phyloP scores from a whole-genome alignment of 192 early-diverging fungal genomes.

The Mortierella hygrophila region DNA sequence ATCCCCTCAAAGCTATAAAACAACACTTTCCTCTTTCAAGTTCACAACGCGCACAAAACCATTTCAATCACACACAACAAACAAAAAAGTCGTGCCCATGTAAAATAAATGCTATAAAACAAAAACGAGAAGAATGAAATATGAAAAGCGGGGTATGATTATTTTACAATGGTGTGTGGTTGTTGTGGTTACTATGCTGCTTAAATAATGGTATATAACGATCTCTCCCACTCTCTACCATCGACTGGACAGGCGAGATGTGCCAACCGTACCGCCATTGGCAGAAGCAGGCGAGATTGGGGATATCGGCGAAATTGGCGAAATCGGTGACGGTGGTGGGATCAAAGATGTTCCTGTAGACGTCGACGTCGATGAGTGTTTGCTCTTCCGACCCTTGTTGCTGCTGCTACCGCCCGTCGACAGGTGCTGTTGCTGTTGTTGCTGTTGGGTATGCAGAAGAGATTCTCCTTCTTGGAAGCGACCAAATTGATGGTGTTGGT shows the following conservation, averaged over 20 bases:
- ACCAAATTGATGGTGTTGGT: conserved; percentile 1
- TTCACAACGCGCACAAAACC: background rate
- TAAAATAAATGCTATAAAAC: background rate
- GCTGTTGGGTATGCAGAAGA: background rate
- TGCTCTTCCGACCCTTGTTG: background rate
- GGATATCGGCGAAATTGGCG: conserved; percentile 41
- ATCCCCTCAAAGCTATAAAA: conserved; percentile 34
- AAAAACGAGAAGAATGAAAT: background rate
- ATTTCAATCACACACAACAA: background rate
- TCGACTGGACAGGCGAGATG: conserved; percentile 30
- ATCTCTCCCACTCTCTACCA: background rate
- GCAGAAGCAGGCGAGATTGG: conserved; percentile 8
- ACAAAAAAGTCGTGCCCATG: background rate
- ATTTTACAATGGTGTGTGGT: background rate
- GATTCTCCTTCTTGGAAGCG: conserved; percentile 17
- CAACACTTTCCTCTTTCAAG: background rate
- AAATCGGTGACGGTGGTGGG: conserved; percentile 15
- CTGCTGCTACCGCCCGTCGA: background rate
- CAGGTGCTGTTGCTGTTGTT: background rate
- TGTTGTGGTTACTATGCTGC: background rate
- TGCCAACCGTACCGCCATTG: conserved; percentile 5
- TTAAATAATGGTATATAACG: background rate
- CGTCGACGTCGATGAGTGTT: background rate
- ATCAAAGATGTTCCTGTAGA: background rate
- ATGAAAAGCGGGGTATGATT: background rate